phyloP scores from a whole-genome alignment of 345 rosid species.

The Brassica cretica region DNA sequence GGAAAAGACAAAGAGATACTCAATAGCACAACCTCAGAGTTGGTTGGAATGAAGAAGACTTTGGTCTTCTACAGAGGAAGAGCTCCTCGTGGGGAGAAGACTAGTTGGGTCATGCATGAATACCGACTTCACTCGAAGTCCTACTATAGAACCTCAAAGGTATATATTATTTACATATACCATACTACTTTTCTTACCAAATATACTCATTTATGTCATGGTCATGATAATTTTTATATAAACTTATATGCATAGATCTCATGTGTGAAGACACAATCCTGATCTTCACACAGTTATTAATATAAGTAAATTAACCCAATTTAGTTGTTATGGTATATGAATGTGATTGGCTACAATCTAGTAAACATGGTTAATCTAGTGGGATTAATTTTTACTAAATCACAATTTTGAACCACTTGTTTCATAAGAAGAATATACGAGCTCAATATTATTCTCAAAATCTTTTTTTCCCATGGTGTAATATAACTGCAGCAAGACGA shows the following conservation, averaged over 20 bases:
- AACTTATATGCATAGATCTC: neutral
- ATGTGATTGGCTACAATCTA: neutral
- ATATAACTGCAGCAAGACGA: conserved; percentile 62
- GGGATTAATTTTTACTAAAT: neutral
- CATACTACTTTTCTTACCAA: neutral
- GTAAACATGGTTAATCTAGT: neutral
- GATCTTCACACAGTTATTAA: neutral
- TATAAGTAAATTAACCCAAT: neutral
- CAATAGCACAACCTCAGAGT: conserved; percentile 69
- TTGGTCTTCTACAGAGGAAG: conserved; percentile 94
- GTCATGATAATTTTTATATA: neutral
- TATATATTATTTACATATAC: conserved; percentile 24
- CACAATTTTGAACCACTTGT: neutral
- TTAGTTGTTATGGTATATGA: neutral
- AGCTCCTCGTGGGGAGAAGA: conserved; percentile 94
- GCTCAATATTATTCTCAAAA: neutral
- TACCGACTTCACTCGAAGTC: conserved; percentile 90
- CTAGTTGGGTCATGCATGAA: conserved; percentile 98
- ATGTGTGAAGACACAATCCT: neutral
- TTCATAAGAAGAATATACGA: neutral
- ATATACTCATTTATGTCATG: neutral
- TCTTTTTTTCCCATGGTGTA: neutral
- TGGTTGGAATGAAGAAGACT: conserved; percentile 96
- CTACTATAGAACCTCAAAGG: conserved; percentile 77
- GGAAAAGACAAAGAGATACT: conserved; percentile 97